Evolutionary conservation across 345 rosid species (phyloP), one percentile per base, ranked within the genome.

Genomic region (Camelina neglecta): DNA sequence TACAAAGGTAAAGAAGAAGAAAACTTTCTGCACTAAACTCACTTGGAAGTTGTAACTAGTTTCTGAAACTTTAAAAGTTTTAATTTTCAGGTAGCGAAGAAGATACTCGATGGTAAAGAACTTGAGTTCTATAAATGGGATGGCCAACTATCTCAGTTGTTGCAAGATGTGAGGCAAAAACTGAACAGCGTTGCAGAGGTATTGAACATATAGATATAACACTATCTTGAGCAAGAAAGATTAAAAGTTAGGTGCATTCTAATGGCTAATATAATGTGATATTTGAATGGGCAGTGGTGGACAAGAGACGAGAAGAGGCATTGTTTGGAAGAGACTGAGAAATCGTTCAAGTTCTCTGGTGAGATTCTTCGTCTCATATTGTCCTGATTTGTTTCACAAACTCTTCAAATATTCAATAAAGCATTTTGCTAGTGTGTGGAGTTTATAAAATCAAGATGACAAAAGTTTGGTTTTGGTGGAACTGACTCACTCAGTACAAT

Each of bases 51-150:
- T 29, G 55, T 24, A 4, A 50, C 11, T 54, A 5, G 29, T 18
- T 2, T 24, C 0, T 33, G 24, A 64, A 9, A 4, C 0, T 15
- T 20, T 51, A 54, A n/a, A 15, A 16, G n/a, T 41, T 4, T 59
- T 29, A 29, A 29, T 29, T 29, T 36, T 53, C 53, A 90, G 97
- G 90, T 88, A 56, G 85, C 95, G 15, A 83, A 73, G 76, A 86
- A 68, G 72, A 75, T 90, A 72, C 95, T 93, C 10, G 49, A 89
- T 68, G 75, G 69, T 47, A 88, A 85, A 79, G 89, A 83, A 21
- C 79, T 93, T 26, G 92, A 91, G 36, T 91, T 89, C 67, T 88
- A 91, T 67, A 90, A 87, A 75, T 89, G 97, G 98, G 93, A 89
- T 23, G 96, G 87, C 11, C 83, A 90, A 5, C 92, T 90, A 63